Percentiles rank a stretch among this genome's conserved stretches.
Evolutionary conservation across 495 filamentous ascomycete species (phyloP).

Genomic region (Annulohypoxylon moriforme): DNA sequence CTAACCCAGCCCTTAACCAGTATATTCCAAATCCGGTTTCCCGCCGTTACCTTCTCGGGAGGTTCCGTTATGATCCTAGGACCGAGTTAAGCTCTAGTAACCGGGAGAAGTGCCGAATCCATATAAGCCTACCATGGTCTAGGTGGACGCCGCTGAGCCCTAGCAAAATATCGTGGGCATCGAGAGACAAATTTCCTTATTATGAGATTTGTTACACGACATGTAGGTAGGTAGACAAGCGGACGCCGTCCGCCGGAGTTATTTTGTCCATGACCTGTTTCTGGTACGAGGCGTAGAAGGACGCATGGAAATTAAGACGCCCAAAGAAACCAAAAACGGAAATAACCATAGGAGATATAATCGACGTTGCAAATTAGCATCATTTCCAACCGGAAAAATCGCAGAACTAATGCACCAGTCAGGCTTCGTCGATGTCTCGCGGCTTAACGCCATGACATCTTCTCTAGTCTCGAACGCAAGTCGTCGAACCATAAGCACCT

Average conservation of each 20-base stretch:
- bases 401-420: neutral
- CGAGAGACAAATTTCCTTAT: neutral
- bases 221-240: constrained; percentile 14
- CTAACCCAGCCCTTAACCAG: neutral
- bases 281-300: constrained; percentile 3
- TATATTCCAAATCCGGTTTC: neutral
- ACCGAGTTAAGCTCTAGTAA: neutral
- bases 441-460: constrained; percentile 2
- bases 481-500: constrained; percentile 8
- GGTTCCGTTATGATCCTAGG: neutral
- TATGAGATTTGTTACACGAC: constrained; percentile 27
- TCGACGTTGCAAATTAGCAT: neutral
- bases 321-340: neutral
- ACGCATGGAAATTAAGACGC: constrained; percentile 9
- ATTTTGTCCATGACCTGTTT: constrained; percentile 8
- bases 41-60: neutral
- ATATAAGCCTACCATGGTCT: constrained; percentile 7
- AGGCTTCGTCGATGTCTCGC: neutral
- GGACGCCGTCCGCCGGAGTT: constrained; percentile 25
- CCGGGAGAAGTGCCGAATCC: constrained; percentile 15
- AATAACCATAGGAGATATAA: neutral
- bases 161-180: constrained; percentile 20
- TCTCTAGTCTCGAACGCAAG: constrained; percentile 1
- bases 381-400: neutral
- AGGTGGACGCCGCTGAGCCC: constrained; percentile 5